These are phyloP conservation scores for Ophiostoma montium DNA, from an alignment of 2,329 filamentous ascomycete species.

Conservation along the genomic window DNA sequence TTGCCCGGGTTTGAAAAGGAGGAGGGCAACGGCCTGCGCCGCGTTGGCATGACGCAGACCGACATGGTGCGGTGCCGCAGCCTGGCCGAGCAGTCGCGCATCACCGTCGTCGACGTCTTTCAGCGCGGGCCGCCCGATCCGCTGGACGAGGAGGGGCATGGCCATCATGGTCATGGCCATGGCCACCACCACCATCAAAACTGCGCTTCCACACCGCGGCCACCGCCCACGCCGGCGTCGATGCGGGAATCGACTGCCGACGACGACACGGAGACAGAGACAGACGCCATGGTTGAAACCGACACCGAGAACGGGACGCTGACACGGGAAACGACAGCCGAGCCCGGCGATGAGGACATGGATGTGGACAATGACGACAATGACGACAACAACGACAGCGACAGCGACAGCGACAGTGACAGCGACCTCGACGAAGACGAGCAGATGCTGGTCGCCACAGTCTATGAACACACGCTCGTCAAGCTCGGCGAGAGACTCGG, in stretches of 20 bases:
- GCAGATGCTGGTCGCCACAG: slow-evolving; percentile 57
- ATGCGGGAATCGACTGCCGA: background rate
- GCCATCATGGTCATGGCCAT: background rate
- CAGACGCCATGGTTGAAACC: background rate
- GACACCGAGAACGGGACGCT: slow-evolving; percentile 21
- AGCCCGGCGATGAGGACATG: background rate
- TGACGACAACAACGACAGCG: slow-evolving; percentile 19
- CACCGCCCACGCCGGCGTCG: background rate
- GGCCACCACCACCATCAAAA: background rate
- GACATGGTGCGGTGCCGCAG: slow-evolving; percentile 83
- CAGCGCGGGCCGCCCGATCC: slow-evolving; percentile 22
- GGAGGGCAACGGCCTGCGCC: slow-evolving; percentile 32
- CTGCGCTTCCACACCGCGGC: background rate
- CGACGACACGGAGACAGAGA: background rate
- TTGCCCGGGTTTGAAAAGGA: slow-evolving; percentile 56
- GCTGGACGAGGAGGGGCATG: slow-evolving; percentile 5
- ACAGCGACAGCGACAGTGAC: slow-evolving; percentile 21
- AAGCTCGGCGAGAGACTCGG: slow-evolving; percentile 56
- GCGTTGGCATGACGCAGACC: slow-evolving; percentile 56
- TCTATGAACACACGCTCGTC: slow-evolving; percentile 70
- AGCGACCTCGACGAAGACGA: slow-evolving; percentile 16
- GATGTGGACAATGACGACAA: background rate
- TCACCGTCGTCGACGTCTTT: slow-evolving; percentile 56
- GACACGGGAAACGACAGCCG: slow-evolving; percentile 25
- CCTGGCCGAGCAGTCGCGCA: slow-evolving; percentile 61